These are phyloP conservation scores for Mallotus repandus DNA, from an alignment of 441 rosid genomes.

Conservation along the genomic window DNA sequence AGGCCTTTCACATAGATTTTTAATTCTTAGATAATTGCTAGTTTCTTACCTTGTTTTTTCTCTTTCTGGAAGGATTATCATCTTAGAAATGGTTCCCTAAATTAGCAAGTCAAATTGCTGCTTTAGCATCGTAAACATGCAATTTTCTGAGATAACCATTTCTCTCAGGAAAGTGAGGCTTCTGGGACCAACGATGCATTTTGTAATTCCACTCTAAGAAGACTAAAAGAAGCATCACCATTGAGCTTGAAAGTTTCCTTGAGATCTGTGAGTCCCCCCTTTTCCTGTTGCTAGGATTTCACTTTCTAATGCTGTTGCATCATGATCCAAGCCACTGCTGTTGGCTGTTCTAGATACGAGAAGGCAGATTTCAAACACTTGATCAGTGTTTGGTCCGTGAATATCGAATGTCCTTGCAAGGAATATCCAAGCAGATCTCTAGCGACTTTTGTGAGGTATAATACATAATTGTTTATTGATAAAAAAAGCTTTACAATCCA, in stretches of 20 bases:
- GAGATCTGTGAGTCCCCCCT: conserved; percentile 70
- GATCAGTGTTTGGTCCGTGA: conserved; percentile 83
- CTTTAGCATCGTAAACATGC: neutral
- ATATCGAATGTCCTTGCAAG: conserved; percentile 82
- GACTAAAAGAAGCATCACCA: conserved; percentile 79
- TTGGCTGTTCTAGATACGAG: conserved; percentile 55
- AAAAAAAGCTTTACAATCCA: neutral
- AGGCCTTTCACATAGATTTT: neutral
- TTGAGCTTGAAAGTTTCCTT: conserved; percentile 85
- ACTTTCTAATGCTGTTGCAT: neutral
- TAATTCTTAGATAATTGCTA: neutral
- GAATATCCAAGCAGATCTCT: conserved; percentile 50
- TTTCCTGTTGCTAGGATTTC: neutral
- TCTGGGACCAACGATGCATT: conserved; percentile 60
- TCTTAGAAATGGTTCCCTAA: conserved; percentile 4
- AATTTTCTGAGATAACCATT: conserved; percentile 14
- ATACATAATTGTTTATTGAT: neutral
- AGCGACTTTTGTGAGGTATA: conserved; percentile 73
- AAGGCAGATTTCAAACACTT: conserved; percentile 76
- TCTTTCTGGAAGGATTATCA: neutral
- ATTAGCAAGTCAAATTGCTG: neutral
- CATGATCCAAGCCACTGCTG: conserved; percentile 5
- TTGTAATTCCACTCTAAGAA: conserved; percentile 60
- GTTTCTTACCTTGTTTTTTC: neutral
- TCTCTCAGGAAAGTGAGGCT: conserved; percentile 61